A percentile compares a stretch with the other conserved stretches of the same genome.
Evolutionary conservation across 768 basidiomycete genomes (phyloP).

Genomic region (Pulveroboletus sp.): DNA sequence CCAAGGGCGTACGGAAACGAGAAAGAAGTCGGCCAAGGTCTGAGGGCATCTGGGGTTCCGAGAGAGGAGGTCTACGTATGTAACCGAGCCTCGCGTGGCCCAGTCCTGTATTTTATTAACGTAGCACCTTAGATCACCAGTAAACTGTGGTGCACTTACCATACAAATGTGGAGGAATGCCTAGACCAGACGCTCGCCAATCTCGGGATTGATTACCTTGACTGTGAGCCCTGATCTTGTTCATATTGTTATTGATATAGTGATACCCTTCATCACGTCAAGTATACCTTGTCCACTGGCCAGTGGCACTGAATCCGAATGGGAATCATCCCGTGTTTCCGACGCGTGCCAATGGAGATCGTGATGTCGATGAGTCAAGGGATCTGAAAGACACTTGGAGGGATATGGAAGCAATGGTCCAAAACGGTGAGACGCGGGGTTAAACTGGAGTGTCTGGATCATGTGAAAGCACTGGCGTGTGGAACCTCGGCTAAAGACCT

Average conservation of each 20-base stretch:
- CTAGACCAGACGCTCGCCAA: conserved; percentile 72
- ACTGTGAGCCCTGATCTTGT: conserved; percentile 47
- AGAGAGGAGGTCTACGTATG: conserved; percentile 68
- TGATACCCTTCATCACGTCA: neutral
- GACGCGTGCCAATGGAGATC: conserved; percentile 54
- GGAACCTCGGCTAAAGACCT: conserved; percentile 7
- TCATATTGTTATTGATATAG: neutral
- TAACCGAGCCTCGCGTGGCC: conserved; percentile 1
- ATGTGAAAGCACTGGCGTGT: conserved; percentile 1
- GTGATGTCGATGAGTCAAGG: conserved; percentile 67
- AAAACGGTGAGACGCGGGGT: conserved; percentile 44
- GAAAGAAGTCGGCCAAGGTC: conserved; percentile 77
- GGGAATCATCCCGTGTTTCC: conserved; percentile 62
- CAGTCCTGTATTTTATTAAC: neutral
- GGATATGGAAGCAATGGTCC: conserved; percentile 71
- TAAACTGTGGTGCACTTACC: conserved; percentile 67
- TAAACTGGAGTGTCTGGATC: neutral
- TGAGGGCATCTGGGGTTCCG: conserved; percentile 71
- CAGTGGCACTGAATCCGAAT: conserved; percentile 65
- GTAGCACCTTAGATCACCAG: conserved; percentile 54
- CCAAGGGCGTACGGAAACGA: conserved; percentile 69
- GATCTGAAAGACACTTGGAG: conserved; percentile 74
- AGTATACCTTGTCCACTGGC: conserved; percentile 79
- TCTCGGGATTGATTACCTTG: conserved; percentile 83
- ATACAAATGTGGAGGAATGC: conserved; percentile 66